Evolutionary conservation across 2,329 filamentous ascomycete species (phyloP), one percentile per base, ranked within the genome.

Genomic region (Fusarium anthophilum): DNA sequence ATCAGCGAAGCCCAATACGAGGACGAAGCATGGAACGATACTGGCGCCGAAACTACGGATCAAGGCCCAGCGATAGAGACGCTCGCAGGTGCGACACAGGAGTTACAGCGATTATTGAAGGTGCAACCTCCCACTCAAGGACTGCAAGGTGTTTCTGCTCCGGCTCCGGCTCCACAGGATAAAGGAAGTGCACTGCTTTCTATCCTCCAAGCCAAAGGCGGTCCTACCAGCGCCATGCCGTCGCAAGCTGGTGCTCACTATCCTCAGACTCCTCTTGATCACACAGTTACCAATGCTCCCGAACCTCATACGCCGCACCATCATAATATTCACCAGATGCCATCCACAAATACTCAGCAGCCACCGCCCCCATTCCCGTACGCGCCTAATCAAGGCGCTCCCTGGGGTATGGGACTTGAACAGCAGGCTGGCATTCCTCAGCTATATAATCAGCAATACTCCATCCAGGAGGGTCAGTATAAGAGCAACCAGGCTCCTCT

Each of bases 1-100:
- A 81, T 85, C 30, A 88, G 91, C 48, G 90, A 92, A 70, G 84
- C 86, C 43, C 81, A 88, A 58, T 90, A 90, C 12, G 90, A 93
- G 79, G 91, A 93, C 62, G 91, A 93, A 58, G 79, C 83, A n/a
- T 83, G 84, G 74, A 79, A 87, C 13, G 81, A 84, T 37, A 75
- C 81, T 24, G 76, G 82, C 22, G 73, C 78, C 22, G 73, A 78
- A 48, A 77, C 73, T 26, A 78, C 80, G 14, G 69, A 66, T 38
- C 79, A 81, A 38, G 82, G 82, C 22, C 83, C 83, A 14, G 80
- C 81, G 8, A 82, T 86, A 48, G 84, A 87, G 63, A 86, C 86
- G 3, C 79, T 89, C 15, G 87, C 86, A 68, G 87, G 85, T 15
- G 87, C 88, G 15, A 88, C 85, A 20, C 81, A 80, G 60, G 88